phyloP scores from a whole-genome alignment of 202 grass and related monocot species.

The Schoenoplectus triqueter region DNA sequence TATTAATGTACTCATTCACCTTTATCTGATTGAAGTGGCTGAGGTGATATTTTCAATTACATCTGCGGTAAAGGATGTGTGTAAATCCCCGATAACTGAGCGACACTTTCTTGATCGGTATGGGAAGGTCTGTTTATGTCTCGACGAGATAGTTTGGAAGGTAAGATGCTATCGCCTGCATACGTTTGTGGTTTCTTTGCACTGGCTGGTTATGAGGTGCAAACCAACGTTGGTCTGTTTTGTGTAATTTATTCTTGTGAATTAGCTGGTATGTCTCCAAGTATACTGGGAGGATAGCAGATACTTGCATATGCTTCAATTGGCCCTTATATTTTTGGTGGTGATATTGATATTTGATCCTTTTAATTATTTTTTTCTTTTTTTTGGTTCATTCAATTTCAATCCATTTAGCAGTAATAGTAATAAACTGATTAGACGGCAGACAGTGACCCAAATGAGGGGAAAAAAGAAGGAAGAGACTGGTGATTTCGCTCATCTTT shows the following conservation, averaged over 20 bases:
- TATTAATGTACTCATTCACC: neutral
- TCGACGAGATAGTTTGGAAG: slow-evolving; percentile 98
- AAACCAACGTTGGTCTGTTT: neutral
- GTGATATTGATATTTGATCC: neutral
- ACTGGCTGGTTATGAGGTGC: neutral
- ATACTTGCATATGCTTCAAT: neutral
- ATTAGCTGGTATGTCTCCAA: neutral
- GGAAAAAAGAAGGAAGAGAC: neutral
- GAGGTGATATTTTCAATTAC: slow-evolving; percentile 91
- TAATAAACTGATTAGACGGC: neutral
- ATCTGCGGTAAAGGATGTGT: slow-evolving; percentile 89
- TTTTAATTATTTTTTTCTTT: neutral
- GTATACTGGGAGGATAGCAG: neutral
- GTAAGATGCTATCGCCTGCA: slow-evolving; percentile 42
- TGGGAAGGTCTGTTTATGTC: slow-evolving; percentile 86
- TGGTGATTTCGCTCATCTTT: neutral
- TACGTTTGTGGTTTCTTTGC: neutral
- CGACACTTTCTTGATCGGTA: slow-evolving; percentile 96
- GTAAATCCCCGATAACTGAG: slow-evolving; percentile 77
- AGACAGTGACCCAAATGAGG: neutral
- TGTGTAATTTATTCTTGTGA: neutral
- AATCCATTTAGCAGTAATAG: neutral
- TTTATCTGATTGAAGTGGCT: slow-evolving; percentile 54
- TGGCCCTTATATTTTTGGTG: neutral
- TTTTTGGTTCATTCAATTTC: neutral